Conservation (phyloP, 2,329 filamentous ascomycete genomes). For the Colletotrichum sp. region DNA sequence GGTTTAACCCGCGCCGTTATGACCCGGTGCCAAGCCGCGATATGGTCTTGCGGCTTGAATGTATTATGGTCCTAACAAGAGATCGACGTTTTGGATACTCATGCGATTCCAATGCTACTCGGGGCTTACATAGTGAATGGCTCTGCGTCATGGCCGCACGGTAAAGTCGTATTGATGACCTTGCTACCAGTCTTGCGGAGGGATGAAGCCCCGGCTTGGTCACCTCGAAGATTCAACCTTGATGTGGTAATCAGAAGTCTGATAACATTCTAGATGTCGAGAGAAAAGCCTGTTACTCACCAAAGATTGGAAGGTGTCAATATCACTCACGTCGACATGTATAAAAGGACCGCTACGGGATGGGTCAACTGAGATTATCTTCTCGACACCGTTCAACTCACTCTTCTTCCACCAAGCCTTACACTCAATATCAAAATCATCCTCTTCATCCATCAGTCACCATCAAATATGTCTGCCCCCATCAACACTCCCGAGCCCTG, state of each 20-base stretch:
- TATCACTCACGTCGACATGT: fast-evolving
- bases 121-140: not conserved
- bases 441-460: not conserved
- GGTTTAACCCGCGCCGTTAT: not conserved
- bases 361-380: not conserved
- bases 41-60: not conserved
- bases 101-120: not conserved
- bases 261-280: not conserved
- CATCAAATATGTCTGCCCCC: not conserved
- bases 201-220: not conserved
- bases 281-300: not conserved
- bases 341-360: not conserved
- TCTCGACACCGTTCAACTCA: not conserved
- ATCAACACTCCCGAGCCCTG: not conserved
- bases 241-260: not conserved
- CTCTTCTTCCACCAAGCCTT: not conserved
- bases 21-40: not conserved
- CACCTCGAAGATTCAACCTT: not conserved
- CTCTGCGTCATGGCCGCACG: not conserved
- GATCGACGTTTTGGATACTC: not conserved
- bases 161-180: not conserved
- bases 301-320: not conserved
- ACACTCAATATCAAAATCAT: not conserved
- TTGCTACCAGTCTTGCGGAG: not conserved
- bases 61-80: not conserved